A percentile compares a stretch with the other conserved stretches of the same genome.
phyloP scores from a whole-genome alignment of 78 protist genomes.

The Protostelium mycophagum region DNA sequence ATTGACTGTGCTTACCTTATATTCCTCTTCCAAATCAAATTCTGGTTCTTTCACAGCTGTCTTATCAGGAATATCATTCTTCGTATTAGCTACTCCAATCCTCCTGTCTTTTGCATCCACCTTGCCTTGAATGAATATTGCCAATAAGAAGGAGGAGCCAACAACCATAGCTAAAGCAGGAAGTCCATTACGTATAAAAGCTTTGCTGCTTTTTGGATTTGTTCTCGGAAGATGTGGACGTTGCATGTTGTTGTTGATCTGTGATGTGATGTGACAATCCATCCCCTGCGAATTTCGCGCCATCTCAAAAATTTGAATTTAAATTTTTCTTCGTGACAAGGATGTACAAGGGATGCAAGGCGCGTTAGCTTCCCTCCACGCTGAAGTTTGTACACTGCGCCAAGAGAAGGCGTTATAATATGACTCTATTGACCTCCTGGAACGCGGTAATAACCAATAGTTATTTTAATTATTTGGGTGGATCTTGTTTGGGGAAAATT shows the following conservation, averaged over 20 bases:
- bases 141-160: background rate
- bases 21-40: background rate
- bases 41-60: background rate
- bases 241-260: background rate
- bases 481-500: too few relatives aligned
- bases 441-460: too few relatives aligned
- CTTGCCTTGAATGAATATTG: background rate
- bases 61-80: background rate
- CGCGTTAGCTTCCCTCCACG: too few relatives aligned
- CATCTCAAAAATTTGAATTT: too few relatives aligned
- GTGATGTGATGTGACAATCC: too few relatives aligned
- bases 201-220: background rate
- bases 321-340: too few relatives aligned
- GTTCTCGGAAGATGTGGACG: background rate
- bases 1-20: background rate
- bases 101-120: background rate
- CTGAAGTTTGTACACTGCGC: too few relatives aligned
- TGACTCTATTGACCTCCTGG: too few relatives aligned
- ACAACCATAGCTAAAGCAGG: background rate
- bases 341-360: too few relatives aligned
- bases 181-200: background rate
- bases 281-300: too few relatives aligned
- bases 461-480: too few relatives aligned
- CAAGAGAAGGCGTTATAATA: too few relatives aligned
- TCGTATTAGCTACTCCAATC: background rate